Percentiles rank a stretch among this genome's conserved stretches.
These are phyloP conservation scores for Fraxinus dipetala DNA, from an alignment of 305 asterid species.

Conservation along the genomic window DNA sequence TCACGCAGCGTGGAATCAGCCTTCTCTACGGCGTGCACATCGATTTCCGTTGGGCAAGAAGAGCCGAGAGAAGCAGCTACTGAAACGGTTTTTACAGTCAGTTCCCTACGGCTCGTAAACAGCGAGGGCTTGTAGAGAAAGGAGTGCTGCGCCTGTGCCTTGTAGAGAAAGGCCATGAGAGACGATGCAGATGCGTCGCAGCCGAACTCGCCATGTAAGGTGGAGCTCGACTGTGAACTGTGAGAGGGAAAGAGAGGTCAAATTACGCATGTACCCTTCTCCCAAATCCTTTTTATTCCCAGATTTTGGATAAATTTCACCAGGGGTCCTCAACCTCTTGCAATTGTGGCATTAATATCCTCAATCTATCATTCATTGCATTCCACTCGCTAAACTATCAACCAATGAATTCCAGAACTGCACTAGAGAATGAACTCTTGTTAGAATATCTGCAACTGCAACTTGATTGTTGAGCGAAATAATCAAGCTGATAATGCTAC, in stretches of 20 bases:
- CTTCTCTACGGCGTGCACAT: conserved; percentile 23
- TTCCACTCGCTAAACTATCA: not conserved
- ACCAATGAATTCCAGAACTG: not conserved
- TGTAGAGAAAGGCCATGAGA: conserved; percentile 31
- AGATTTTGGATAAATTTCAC: too few relatives aligned
- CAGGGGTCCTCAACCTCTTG: too few relatives aligned
- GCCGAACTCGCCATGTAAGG: conserved; percentile 42
- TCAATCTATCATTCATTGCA: too few relatives aligned
- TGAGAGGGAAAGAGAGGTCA: conserved; percentile 17
- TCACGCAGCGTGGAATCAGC: conserved; percentile 42
- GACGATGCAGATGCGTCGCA: conserved; percentile 36
- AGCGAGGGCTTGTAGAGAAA: conserved; percentile 4
- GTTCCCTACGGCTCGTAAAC: conserved; percentile 15
- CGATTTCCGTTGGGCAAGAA: conserved; percentile 21
- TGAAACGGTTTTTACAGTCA: conserved; percentile 22
- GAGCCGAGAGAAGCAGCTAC: conserved; percentile 41
- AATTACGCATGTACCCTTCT: conserved; percentile 1
- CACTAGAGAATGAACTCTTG: not conserved
- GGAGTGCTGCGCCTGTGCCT: conserved; percentile 19
- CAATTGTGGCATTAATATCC: too few relatives aligned
- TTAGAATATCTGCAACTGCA: not conserved
- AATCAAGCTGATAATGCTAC: not conserved
- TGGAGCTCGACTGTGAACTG: not conserved
- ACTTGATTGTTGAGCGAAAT: not conserved
- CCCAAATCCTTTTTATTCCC: not conserved